Evolutionary conservation across 768 basidiomycete genomes (phyloP), one percentile per base, ranked within the genome.

Genomic region (Pisolithus sp.): DNA sequence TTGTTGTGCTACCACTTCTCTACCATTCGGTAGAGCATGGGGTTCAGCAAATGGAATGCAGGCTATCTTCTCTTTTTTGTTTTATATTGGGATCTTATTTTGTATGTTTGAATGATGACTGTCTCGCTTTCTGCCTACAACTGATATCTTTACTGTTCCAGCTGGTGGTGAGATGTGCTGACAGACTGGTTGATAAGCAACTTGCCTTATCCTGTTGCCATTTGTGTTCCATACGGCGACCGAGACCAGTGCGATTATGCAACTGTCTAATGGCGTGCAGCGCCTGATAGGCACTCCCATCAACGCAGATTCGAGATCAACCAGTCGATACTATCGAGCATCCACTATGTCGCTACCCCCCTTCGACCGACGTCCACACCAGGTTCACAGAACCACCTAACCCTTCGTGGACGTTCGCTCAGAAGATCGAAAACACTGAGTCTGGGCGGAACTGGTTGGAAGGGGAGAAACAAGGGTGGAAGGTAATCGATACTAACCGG

Each of bases 401-500:
- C 51, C 57, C 68, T 12, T 36, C 61, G 1, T 73, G 70, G 66
- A 38, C 63, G 2, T 71, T 55, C 31, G 60, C 70, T n/a, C 62
- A 70, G 47, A 48, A 28, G 47, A 53, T 71, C 15, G 55, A 58
- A n/a, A 59, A 54, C 6, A 68, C 64, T 0, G 56, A 65, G 4
- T 55, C 51, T 2, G 72, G 71, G 1, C 51, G 49, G n/a, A 60
- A 49, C 13, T 73, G 72, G 72, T 6, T 66, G 26, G 60, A 63
- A 49, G 70, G 68, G 17, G 72, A 70, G 49, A 49, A 63, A 18
- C 58, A 62, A 8, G 72, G 72, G 21, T 73, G 70, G 70, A 68
- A 61, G 23, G 46, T 54, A 23, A 56, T 71, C 44, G 58, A 72
- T 40, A 60, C 72, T 0, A 59, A 61, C 17, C 62, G 61, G 13